These are phyloP conservation scores for Boletus fagicola DNA, from an alignment of 768 basidiomycete species.

Conservation along the genomic window DNA sequence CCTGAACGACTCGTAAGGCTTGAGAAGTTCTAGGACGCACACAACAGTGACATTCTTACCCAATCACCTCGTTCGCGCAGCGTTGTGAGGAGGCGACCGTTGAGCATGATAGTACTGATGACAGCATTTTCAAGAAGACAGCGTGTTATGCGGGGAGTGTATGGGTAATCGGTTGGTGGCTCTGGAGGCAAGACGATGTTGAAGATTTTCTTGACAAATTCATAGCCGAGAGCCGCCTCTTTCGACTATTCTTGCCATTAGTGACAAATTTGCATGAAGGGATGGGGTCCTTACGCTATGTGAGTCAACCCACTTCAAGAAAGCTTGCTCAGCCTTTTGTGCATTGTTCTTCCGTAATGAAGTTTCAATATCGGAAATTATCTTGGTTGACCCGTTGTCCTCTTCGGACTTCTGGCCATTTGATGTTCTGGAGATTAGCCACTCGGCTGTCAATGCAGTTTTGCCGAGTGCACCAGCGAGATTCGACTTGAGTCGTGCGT, in stretches of 20 bases:
- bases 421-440: constrained; percentile 36
- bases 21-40: neutral
- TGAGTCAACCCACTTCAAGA: constrained; percentile 57
- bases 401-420: constrained; percentile 13
- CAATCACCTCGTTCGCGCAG: constrained; percentile 62
- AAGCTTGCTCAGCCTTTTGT: constrained; percentile 55
- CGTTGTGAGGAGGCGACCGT: constrained; percentile 53
- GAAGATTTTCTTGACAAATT: constrained; percentile 61
- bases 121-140: constrained; percentile 56
- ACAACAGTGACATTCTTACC: constrained; percentile 40
- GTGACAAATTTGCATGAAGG: neutral
- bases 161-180: constrained; percentile 36
- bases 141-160: constrained; percentile 55
- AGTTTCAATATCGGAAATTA: constrained; percentile 39
- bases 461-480: constrained; percentile 64
- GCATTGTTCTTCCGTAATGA: constrained; percentile 45
- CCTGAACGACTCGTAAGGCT: constrained; percentile 16
- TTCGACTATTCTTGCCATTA: constrained; percentile 16
- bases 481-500: constrained; percentile 52
- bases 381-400: constrained; percentile 24
- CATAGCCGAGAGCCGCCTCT: constrained; percentile 35
- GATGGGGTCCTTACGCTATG: constrained; percentile 25
- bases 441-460: constrained; percentile 41
- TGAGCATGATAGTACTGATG: constrained; percentile 61
- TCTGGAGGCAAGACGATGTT: constrained; percentile 47